phyloP scores from a whole-genome alignment of 805 yeast genomes.

The Wickerhamiella nectarea region DNA sequence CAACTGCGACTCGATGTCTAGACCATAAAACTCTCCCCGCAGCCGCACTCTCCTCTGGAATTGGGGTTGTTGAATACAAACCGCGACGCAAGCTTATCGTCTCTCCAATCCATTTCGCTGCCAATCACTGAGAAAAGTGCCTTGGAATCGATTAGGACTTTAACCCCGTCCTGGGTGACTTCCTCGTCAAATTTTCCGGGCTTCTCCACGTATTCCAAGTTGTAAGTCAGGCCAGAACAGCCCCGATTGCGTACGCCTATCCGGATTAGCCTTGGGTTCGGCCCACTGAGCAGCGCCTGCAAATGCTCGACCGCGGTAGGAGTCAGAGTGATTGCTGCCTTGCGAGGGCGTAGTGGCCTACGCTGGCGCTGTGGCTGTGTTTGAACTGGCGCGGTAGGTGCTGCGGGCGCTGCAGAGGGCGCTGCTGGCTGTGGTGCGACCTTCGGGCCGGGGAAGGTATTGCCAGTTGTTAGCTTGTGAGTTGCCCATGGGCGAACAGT shows the following conservation, averaged over 20 bases:
- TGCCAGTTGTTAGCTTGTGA: slow-evolving; percentile 15
- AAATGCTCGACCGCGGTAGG: slow-evolving; percentile 66
- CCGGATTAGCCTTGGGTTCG: slow-evolving; percentile 78
- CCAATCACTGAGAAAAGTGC: slow-evolving; percentile 94
- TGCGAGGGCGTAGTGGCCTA: slow-evolving; percentile 66
- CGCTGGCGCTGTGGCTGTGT: slow-evolving; percentile 12
- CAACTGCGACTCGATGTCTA: too few relatives aligned
- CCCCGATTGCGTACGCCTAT: slow-evolving; percentile 94
- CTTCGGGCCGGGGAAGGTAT: not conserved
- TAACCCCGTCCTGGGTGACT: slow-evolving; percentile 83
- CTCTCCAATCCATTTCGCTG: slow-evolving; percentile 97
- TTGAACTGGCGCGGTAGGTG: not conserved
- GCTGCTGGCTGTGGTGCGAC: not conserved
- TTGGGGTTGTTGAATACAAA: slow-evolving; percentile 93
- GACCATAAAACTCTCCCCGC: slow-evolving; percentile 98
- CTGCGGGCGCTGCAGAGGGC: slow-evolving; percentile 1
- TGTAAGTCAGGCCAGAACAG: slow-evolving; percentile 88
- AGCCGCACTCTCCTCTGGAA: slow-evolving; percentile 95
- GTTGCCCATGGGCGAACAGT: slow-evolving; percentile 20
- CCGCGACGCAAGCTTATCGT: slow-evolving; percentile 76
- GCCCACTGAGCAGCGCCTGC: slow-evolving; percentile 51
- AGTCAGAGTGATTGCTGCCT: slow-evolving; percentile 74
- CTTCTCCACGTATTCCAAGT: slow-evolving; percentile 73
- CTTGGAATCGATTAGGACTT: slow-evolving; percentile 85
- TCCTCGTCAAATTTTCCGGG: slow-evolving; percentile 95